A percentile compares a stretch with the other conserved stretches of the same genome.
Conservation (phyloP, 371 early-diverging fungal genomes). For the Syncephalastrum contaminatum region DNA sequence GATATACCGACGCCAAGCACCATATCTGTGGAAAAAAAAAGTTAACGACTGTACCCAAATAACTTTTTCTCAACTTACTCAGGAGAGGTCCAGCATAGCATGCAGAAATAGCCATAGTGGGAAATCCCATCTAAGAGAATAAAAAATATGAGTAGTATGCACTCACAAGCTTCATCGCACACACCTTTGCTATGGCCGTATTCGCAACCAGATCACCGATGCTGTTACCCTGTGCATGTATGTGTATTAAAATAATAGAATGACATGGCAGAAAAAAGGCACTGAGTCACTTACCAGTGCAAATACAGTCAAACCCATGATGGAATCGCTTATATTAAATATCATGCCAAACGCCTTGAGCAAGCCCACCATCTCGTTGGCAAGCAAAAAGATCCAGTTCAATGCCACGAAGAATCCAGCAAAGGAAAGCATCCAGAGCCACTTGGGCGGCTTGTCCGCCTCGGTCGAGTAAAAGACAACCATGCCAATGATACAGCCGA, state of each 20-base stretch:
- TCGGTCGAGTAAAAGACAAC: slow-evolving; percentile 21
- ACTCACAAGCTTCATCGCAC: background rate
- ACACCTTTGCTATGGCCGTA: slow-evolving; percentile 71
- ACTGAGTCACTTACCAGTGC: slow-evolving; percentile 62
- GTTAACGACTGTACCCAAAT: background rate
- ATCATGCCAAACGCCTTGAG: slow-evolving; percentile 78
- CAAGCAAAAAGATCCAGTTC: slow-evolving; percentile 79
- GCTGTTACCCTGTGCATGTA: slow-evolving; percentile 66
- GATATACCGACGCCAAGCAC: slow-evolving; percentile 78
- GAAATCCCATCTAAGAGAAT: slow-evolving; percentile 65
- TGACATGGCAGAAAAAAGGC: background rate
- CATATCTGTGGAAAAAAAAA: slow-evolving; percentile 47
- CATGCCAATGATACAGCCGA: slow-evolving; percentile 22
- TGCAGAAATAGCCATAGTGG: slow-evolving; percentile 84
- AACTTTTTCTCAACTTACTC: slow-evolving; percentile 44
- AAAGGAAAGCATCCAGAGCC: slow-evolving; percentile 55
- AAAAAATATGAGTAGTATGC: background rate
- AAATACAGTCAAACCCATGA: slow-evolving; percentile 82
- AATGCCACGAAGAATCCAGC: slow-evolving; percentile 72
- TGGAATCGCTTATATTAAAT: slow-evolving; percentile 75
- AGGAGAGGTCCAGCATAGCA: slow-evolving; percentile 85
- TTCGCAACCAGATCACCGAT: slow-evolving; percentile 85
- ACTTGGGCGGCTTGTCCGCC: slow-evolving; percentile 30
- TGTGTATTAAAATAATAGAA: slow-evolving; percentile 4
- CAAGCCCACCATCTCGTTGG: slow-evolving; percentile 80